Evolutionary conservation across 306 rosid species (phyloP).

Genomic region (Ammopiptanthus mongolicus): DNA sequence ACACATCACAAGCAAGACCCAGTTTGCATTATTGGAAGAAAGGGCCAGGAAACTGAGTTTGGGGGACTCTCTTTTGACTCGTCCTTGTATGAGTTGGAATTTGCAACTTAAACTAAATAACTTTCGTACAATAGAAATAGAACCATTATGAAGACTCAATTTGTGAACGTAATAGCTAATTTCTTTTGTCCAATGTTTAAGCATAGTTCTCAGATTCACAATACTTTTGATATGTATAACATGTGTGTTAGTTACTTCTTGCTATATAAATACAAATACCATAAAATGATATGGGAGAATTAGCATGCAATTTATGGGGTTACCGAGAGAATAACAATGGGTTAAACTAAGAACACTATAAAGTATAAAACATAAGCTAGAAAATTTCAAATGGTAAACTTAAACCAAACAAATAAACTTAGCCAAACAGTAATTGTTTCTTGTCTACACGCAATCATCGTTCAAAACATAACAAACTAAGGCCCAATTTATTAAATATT

Average conservation of each 20-base stretch:
- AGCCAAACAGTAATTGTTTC: neutral
- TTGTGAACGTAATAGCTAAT: neutral
- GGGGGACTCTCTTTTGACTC: slow-evolving; percentile 18
- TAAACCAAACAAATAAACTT: neutral
- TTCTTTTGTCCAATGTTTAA: neutral
- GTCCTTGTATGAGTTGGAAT: neutral
- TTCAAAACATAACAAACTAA: neutral
- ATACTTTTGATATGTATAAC: too few species aligned
- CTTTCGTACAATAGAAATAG: neutral
- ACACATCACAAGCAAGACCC: neutral
- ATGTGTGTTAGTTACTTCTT: too few species aligned
- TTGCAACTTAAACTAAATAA: slow-evolving; percentile 1
- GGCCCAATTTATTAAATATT: neutral
- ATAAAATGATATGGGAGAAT: neutral
- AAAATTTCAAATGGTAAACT: neutral
- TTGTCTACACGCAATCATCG: neutral
- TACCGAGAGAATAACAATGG: neutral
- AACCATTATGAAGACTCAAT: neutral
- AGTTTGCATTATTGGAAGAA: slow-evolving; percentile 20
- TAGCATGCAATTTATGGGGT: neutral
- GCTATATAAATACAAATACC: too few species aligned
- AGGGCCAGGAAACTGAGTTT: slow-evolving; percentile 14
- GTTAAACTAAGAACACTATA: neutral
- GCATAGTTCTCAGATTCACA: neutral
- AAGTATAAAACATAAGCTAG: neutral